A percentile compares a stretch with the other conserved stretches of the same genome.
phyloP scores from a whole-genome alignment of 371 early-diverging fungal species.

The Mucor circinelloides region DNA sequence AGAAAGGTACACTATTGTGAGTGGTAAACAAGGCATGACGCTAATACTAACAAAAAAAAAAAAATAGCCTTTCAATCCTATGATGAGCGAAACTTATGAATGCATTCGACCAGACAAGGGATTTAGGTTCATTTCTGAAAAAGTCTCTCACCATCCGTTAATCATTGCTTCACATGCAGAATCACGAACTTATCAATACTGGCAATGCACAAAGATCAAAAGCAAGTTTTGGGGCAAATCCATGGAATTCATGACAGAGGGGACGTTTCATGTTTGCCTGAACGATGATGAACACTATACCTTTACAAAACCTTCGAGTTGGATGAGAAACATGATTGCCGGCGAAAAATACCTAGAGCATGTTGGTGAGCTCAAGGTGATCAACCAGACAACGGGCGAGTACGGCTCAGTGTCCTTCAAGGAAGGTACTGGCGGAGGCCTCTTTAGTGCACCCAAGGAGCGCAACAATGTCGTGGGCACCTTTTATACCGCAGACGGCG shows the following conservation, averaged over 20 bases:
- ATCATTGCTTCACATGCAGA: slow-evolving; percentile 77
- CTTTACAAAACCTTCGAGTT: slow-evolving; percentile 74
- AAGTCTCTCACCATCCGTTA: slow-evolving; percentile 83
- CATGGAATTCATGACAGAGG: slow-evolving; percentile 69
- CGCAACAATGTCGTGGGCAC: slow-evolving; percentile 66
- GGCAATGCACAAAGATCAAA: slow-evolving; percentile 72
- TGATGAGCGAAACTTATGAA: slow-evolving; percentile 94
- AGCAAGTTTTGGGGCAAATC: slow-evolving; percentile 84
- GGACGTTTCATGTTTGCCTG: slow-evolving; percentile 67
- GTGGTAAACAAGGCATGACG: not conserved
- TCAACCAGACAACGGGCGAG: slow-evolving; percentile 71
- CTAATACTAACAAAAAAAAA: too few species aligned
- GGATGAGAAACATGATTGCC: slow-evolving; percentile 80
- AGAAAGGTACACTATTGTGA: slow-evolving; percentile 46
- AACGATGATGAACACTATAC: slow-evolving; percentile 67
- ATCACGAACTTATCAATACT: slow-evolving; percentile 59
- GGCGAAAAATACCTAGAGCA: slow-evolving; percentile 80
- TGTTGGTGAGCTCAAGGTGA: slow-evolving; percentile 71
- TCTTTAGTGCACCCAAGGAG: slow-evolving; percentile 19
- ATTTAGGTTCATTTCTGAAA: slow-evolving; percentile 82
- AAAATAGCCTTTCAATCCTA: slow-evolving; percentile 84
- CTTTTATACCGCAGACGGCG: slow-evolving; percentile 48
- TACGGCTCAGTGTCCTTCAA: slow-evolving; percentile 57
- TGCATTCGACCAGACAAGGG: slow-evolving; percentile 76
- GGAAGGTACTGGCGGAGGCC: slow-evolving; percentile 32